These are phyloP conservation scores for Coemansia sp. DNA, from an alignment of 192 early-diverging fungal genomes.

Conservation along the genomic window DNA sequence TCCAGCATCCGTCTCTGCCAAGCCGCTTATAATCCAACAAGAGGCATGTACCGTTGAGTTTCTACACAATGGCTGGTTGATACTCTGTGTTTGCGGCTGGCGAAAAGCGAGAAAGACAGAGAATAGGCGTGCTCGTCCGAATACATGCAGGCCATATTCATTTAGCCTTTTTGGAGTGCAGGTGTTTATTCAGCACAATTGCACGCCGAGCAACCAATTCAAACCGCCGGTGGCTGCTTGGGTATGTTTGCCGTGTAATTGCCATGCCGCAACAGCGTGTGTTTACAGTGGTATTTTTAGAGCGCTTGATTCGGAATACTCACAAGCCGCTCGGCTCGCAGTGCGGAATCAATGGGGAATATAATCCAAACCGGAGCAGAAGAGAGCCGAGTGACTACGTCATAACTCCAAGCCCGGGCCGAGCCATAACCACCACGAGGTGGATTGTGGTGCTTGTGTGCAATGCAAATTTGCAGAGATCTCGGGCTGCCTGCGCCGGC, in stretches of 20 bases:
- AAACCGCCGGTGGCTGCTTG: background rate
- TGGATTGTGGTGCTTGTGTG: no score
- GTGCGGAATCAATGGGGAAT: no score
- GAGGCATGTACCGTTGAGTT: background rate
- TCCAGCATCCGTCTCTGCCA: background rate
- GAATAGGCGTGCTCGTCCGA: background rate
- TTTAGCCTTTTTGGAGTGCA: background rate
- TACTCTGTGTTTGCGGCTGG: background rate
- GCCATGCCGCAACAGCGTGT: background rate
- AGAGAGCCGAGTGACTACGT: background rate
- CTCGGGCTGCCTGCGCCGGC: background rate
- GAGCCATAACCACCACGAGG: background rate
- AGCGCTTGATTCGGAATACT: no score
- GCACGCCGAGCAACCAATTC: background rate
- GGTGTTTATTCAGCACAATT: background rate
- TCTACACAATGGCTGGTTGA: background rate
- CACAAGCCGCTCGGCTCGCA: no score
- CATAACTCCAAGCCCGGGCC: background rate
- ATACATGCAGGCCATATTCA: background rate
- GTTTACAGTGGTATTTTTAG: background rate
- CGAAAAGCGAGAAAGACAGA: background rate
- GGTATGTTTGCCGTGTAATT: background rate
- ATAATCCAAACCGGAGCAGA: background rate
- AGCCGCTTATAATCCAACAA: background rate
- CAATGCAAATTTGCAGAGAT: background rate